Conservation (phyloP, 106 monocot species). For the Hemerocallis citrina region DNA sequence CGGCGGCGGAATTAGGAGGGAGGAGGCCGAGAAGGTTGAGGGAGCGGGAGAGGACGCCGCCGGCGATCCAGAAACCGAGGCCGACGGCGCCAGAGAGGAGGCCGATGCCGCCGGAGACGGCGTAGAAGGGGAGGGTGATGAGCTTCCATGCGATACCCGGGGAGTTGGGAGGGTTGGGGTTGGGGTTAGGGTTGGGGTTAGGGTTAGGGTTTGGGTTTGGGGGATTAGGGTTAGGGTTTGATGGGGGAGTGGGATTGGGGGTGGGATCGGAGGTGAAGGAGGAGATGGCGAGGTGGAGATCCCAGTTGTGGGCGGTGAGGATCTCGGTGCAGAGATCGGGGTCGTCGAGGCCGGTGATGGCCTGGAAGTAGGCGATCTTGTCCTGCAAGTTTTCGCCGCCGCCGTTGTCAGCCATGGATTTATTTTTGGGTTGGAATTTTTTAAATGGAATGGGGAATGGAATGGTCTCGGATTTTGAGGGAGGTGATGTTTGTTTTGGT, state of each 20-base stretch:
- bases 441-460: too few relatives aligned
- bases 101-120: slow-evolving; percentile 57
- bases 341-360: slow-evolving; percentile 80
- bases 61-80: slow-evolving; percentile 66
- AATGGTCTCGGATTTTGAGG: too few relatives aligned
- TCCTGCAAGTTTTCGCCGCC: slow-evolving; percentile 30
- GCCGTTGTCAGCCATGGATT: slow-evolving; percentile 2
- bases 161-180: background rate
- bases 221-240: background rate
- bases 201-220: too few relatives aligned
- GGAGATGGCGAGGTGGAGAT: slow-evolving; percentile 87
- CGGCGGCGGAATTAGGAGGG: background rate
- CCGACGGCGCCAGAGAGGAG: slow-evolving; percentile 52
- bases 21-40: slow-evolving; percentile 47
- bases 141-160: slow-evolving; percentile 78
- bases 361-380: slow-evolving; percentile 84
- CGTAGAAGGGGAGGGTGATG: slow-evolving; percentile 81
- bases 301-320: slow-evolving; percentile 90
- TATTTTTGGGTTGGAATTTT: too few relatives aligned
- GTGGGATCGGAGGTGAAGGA: slow-evolving; percentile 45
- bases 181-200: background rate
- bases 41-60: slow-evolving; percentile 62
- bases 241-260: background rate
- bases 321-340: slow-evolving; percentile 76
- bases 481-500: too few relatives aligned